Percentiles rank a stretch among this genome's conserved stretches.
Evolutionary conservation across 192 early-diverging fungal species (phyloP).

Genomic region (Thoreauomyces humboldtii): DNA sequence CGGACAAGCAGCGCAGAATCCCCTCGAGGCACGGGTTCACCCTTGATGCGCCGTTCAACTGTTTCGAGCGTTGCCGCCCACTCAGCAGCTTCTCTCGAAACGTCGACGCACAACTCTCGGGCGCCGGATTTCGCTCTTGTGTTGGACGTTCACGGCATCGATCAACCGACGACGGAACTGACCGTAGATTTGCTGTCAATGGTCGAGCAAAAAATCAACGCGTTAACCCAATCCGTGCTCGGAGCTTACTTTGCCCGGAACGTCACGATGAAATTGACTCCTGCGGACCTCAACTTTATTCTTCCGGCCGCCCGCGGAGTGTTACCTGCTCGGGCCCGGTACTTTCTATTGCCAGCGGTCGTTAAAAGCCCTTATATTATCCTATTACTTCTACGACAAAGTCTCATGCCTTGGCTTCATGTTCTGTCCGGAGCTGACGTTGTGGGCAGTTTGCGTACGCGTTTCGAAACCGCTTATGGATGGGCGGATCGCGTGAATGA

Average conservation of each 20-base stretch:
- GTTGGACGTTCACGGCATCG: conserved; percentile 73
- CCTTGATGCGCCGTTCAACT: conserved; percentile 22
- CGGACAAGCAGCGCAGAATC: conserved; percentile 6
- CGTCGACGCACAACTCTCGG: background rate
- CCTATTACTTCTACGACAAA: conserved; percentile 65
- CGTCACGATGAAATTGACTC: conserved; percentile 59
- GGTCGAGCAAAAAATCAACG: conserved; percentile 63
- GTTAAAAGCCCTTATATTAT: conserved; percentile 61
- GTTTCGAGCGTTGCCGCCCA: conserved; percentile 18
- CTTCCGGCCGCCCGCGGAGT: conserved; percentile 53
- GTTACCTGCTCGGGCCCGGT: conserved; percentile 31
- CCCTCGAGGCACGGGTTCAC: conserved; percentile 10
- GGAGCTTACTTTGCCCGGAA: conserved; percentile 69
- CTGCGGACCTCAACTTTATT: conserved; percentile 76
- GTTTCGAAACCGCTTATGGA: conserved; percentile 32
- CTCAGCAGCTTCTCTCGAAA: background rate
- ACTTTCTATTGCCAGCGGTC: conserved; percentile 49
- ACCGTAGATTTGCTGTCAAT: conserved; percentile 58
- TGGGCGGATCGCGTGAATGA: conserved; percentile 17
- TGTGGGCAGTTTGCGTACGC: conserved; percentile 19
- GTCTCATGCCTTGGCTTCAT: conserved; percentile 43
- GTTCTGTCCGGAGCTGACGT: conserved; percentile 38
- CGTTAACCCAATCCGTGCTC: conserved; percentile 60
- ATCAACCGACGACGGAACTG: conserved; percentile 54
- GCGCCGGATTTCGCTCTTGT: conserved; percentile 43